Evolutionary conservation across 805 yeast genomes (phyloP).

Genomic region (Candida tibetensis): DNA sequence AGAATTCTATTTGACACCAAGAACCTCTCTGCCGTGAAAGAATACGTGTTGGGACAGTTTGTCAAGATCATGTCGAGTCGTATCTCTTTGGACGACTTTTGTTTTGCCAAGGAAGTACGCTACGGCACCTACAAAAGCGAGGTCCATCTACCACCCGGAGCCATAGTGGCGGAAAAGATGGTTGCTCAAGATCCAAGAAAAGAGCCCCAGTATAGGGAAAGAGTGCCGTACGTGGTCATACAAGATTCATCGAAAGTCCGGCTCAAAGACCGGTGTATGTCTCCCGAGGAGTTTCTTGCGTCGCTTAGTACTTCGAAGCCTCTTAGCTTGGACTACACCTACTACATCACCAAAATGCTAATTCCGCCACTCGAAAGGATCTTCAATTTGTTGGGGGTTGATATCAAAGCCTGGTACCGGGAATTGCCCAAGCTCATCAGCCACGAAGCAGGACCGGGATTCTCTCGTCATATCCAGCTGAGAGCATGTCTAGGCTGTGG

Average conservation of each 20-base stretch:
- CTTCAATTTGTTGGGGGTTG: constrained; percentile 79
- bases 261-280: constrained; percentile 71
- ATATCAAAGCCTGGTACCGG: constrained; percentile 70
- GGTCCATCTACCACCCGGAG: constrained; percentile 84
- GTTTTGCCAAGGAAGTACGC: constrained; percentile 88
- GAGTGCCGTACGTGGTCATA: constrained; percentile 83
- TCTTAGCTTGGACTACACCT: constrained; percentile 69
- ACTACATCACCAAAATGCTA: constrained; percentile 78
- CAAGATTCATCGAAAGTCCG: constrained; percentile 53
- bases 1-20: constrained; percentile 67
- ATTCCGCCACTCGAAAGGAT: constrained; percentile 89
- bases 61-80: constrained; percentile 58
- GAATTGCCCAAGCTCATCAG: constrained; percentile 52
- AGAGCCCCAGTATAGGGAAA: constrained; percentile 83
- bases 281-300: constrained; percentile 71
- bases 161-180: constrained; percentile 66
- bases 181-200: constrained; percentile 64
- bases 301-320: constrained; percentile 27
- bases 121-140: constrained; percentile 79
- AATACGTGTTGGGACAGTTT: constrained; percentile 65
- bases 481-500: constrained; percentile 30
- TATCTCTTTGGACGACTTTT: constrained; percentile 74
- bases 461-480: constrained; percentile 6
- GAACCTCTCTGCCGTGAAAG: constrained; percentile 69
- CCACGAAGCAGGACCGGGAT: not conserved